Percentiles rank a stretch among this genome's conserved stretches.
phyloP scores from a whole-genome alignment of 2,329 filamentous ascomycete species.

The Microcyclosporella mali region DNA sequence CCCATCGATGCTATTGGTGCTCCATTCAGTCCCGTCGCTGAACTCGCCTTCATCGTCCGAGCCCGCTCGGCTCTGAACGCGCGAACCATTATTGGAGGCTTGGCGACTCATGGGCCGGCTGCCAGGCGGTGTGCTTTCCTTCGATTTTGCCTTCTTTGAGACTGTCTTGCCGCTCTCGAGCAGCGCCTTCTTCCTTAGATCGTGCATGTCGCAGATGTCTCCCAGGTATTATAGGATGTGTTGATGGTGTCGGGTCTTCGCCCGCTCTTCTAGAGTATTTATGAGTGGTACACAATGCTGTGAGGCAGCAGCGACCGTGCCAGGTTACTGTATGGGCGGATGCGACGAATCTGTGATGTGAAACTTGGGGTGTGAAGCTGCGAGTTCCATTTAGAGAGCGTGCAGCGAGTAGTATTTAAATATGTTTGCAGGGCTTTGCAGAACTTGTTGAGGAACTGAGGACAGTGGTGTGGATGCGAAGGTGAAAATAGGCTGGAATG shows the following conservation, averaged over 20 bases:
- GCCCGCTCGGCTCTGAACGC: conserved; percentile 54
- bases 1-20: conserved; percentile 63
- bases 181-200: conserved; percentile 59
- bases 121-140: conserved; percentile 49
- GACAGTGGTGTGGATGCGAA: no score
- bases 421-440: no score
- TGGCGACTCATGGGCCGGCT: conserved; percentile 56
- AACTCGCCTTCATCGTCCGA: conserved; percentile 58
- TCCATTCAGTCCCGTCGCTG: conserved; percentile 55
- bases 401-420: no score
- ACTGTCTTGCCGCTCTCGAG: conserved; percentile 67
- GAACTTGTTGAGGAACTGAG: no score
- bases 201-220: conserved; percentile 8
- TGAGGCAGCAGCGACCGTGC: conserved; percentile 5
- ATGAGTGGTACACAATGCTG: conserved; percentile 2
- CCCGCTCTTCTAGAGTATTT: neutral
- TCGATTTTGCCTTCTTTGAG: conserved; percentile 60
- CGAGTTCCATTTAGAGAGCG: conserved; percentile 7
- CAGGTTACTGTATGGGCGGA: conserved; percentile 17
- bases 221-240: neutral
- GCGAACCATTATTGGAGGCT: conserved; percentile 54
- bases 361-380: conserved; percentile 3
- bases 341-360: conserved; percentile 11
- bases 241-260: neutral
- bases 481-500: no score